phyloP scores from a whole-genome alignment of 352 stramenopile genomes.

The Pythium brachiatum region DNA sequence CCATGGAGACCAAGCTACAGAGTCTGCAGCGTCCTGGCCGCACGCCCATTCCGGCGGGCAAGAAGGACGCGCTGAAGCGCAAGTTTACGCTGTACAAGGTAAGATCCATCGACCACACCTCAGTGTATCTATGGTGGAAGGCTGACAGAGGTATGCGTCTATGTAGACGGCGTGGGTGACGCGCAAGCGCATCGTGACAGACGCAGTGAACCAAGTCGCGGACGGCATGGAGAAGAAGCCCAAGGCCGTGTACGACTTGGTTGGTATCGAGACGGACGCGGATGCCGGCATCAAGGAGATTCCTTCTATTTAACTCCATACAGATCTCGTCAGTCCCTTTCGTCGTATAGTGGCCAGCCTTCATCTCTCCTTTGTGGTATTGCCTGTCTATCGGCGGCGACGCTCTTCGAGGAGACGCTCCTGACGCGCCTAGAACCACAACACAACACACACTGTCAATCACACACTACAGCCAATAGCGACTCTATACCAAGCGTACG shows the following conservation, averaged over 20 bases:
- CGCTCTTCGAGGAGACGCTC: slow-evolving; percentile 21
- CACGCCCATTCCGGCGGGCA: slow-evolving; percentile 48
- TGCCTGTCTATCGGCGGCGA: background rate
- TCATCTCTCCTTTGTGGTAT: no score
- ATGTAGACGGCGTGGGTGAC: slow-evolving; percentile 62
- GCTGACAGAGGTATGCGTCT: background rate
- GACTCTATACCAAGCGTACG: background rate
- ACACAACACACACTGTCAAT: background rate
- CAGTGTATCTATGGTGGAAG: no score
- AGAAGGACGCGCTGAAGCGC: slow-evolving; percentile 61
- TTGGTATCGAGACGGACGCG: slow-evolving; percentile 67
- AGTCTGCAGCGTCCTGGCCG: slow-evolving; percentile 41
- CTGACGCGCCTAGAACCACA: slow-evolving; percentile 28
- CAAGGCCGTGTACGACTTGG: slow-evolving; percentile 56
- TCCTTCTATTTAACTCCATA: slow-evolving; percentile 54
- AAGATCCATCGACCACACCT: background rate
- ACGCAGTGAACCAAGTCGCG: slow-evolving; percentile 73
- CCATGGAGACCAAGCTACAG: slow-evolving; percentile 45
- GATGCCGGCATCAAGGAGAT: slow-evolving; percentile 67
- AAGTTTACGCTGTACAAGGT: slow-evolving; percentile 69
- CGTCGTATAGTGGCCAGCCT: background rate
- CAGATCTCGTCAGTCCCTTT: background rate
- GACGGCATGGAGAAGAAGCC: slow-evolving; percentile 85
- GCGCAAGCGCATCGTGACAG: slow-evolving; percentile 76
- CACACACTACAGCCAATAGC: background rate